These are phyloP conservation scores for Ensete glaucum DNA, from an alignment of 176 grass and related monocot species.

Conservation along the genomic window DNA sequence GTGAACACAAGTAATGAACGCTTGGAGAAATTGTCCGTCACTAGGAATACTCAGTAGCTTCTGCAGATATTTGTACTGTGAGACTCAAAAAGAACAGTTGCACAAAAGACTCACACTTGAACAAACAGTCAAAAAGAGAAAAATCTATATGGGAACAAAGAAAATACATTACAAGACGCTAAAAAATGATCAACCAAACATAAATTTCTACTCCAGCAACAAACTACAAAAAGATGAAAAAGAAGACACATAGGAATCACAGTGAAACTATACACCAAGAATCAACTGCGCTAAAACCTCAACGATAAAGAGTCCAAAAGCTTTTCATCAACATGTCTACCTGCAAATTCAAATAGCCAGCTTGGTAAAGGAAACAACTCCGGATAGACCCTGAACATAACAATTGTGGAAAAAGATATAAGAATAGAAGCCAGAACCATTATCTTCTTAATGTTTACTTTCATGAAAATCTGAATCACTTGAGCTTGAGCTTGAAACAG, in stretches of 20 bases:
- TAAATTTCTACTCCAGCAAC: not conserved
- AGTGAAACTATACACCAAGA: not conserved
- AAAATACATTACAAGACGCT: not conserved
- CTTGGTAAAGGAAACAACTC: not conserved
- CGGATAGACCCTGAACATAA: not conserved
- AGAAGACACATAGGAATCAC: too few species aligned
- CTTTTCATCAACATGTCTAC: not conserved
- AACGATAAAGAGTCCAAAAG: not conserved
- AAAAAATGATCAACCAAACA: too few species aligned
- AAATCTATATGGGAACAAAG: not conserved
- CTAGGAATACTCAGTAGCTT: too few species aligned
- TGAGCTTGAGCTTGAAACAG: constrained; percentile 1
- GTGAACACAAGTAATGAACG: too few species aligned
- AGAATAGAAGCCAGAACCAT: not conserved
- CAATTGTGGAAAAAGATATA: not conserved
- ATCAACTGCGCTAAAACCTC: not conserved
- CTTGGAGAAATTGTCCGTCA: too few species aligned
- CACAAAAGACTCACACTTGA: not conserved
- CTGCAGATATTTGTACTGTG: too few species aligned
- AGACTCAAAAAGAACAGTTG: too few species aligned
- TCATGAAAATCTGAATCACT: not conserved
- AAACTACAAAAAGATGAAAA: not conserved
- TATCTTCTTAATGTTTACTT: not conserved
- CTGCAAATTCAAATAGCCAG: not conserved
- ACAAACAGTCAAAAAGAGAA: not conserved